phyloP scores from a whole-genome alignment of 2,329 filamentous ascomycete species.

The Nemania abortiva region DNA sequence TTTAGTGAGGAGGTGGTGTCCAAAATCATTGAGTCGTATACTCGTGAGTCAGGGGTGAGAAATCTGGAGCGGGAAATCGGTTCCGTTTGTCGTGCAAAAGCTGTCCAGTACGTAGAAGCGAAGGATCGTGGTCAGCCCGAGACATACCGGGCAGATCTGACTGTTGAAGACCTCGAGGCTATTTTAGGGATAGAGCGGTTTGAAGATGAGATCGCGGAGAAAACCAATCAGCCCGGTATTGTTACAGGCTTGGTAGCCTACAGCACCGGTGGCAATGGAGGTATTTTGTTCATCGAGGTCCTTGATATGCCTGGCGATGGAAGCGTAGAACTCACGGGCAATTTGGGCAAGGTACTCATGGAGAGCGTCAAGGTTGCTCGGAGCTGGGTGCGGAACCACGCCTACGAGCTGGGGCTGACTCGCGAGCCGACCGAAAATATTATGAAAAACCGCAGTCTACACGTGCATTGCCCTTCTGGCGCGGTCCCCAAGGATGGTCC shows the following conservation, averaged over 20 bases:
- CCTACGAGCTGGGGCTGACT: constrained; percentile 88
- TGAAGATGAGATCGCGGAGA: constrained; percentile 95
- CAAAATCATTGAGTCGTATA: constrained; percentile 96
- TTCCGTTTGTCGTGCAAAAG: constrained; percentile 92
- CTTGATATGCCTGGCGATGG: constrained; percentile 96
- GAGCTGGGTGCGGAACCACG: constrained; percentile 97
- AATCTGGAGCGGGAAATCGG: constrained; percentile 97
- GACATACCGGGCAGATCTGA: constrained; percentile 79
- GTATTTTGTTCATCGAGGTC: constrained; percentile 98
- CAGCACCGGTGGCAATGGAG: constrained; percentile 90
- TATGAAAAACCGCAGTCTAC: constrained; percentile 93
- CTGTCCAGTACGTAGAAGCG: constrained; percentile 93
- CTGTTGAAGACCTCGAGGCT: constrained; percentile 83
- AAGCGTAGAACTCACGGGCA: constrained; percentile 93
- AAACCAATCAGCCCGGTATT: constrained; percentile 84
- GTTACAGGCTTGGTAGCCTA: constrained; percentile 97
- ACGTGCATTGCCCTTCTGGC: constrained; percentile 95
- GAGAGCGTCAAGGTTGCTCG: constrained; percentile 96
- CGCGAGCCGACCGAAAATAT: constrained; percentile 87
- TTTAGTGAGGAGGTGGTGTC: constrained; percentile 88
- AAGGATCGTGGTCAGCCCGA: constrained; percentile 77
- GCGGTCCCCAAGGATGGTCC: constrained; percentile 94
- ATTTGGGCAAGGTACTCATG: constrained; percentile 95
- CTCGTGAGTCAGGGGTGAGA: constrained; percentile 93
- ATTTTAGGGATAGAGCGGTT: constrained; percentile 95